These are phyloP conservation scores for Thielaviopsis ethacetica DNA, from an alignment of 2,329 filamentous ascomycete species.

Conservation along the genomic window DNA sequence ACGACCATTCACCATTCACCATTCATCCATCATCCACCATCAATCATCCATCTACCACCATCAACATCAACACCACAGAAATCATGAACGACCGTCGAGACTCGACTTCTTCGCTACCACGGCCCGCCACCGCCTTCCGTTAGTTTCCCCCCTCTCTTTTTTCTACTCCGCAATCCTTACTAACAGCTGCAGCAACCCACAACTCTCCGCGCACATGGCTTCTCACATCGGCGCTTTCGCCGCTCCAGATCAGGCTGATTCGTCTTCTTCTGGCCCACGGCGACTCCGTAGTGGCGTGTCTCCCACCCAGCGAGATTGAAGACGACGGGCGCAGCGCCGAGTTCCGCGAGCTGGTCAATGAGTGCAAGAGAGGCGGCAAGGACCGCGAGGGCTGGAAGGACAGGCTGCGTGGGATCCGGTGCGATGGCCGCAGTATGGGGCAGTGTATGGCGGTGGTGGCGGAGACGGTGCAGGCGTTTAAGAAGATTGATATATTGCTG, in stretches of 20 bases:
- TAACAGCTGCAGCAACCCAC: slow-evolving; percentile 35
- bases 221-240: slow-evolving; percentile 71
- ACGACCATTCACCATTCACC: background rate
- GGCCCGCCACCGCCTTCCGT: slow-evolving; percentile 7
- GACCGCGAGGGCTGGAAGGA: slow-evolving; percentile 67
- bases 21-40: no score
- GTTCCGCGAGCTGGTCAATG: slow-evolving; percentile 63
- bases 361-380: slow-evolving; percentile 45
- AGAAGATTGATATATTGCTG: slow-evolving; percentile 74
- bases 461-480: slow-evolving; percentile 70
- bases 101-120: background rate
- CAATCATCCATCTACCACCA: background rate
- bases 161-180: background rate
- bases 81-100: slow-evolving; percentile 5
- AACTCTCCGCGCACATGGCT: slow-evolving; percentile 82
- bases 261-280: slow-evolving; percentile 75
- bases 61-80: background rate
- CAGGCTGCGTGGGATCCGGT: slow-evolving; percentile 49
- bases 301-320: slow-evolving; percentile 64
- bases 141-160: background rate
- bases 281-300: slow-evolving; percentile 74
- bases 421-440: slow-evolving; percentile 43
- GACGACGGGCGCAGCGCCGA: slow-evolving; percentile 59
- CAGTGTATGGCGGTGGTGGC: slow-evolving; percentile 78
- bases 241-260: slow-evolving; percentile 68